Percentiles rank a stretch among this genome's conserved stretches.
Conservation (phyloP, 2,329 filamentous ascomycete genomes). For the Trichophyton mentagrophytes region DNA sequence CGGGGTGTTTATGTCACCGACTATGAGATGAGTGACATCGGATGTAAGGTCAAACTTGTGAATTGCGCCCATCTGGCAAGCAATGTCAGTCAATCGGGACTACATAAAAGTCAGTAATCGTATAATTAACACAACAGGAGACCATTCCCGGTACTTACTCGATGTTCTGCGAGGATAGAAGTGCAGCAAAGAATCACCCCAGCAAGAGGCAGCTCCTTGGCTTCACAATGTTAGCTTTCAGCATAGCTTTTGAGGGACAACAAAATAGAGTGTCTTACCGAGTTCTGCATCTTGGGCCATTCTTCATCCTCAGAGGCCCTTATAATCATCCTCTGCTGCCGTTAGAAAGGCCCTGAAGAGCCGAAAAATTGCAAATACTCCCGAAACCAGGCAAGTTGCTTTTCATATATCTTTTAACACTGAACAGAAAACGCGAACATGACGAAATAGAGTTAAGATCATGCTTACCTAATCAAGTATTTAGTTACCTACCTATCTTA, state of each 20-base stretch:
- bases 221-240: constrained; percentile 18
- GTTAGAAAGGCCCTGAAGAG: neutral
- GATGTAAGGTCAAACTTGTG: constrained; percentile 90
- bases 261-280: constrained; percentile 16
- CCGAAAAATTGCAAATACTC: neutral
- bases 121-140: neutral
- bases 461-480: neutral
- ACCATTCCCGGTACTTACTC: constrained; percentile 42
- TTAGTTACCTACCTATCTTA: neutral
- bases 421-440: neutral
- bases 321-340: neutral
- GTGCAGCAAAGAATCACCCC: constrained; percentile 79
- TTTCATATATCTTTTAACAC: neutral
- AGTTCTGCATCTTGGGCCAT: constrained; percentile 27
- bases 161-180: constrained; percentile 63
- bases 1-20: constrained; percentile 74
- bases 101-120: constrained; percentile 12
- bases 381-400: too few species aligned
- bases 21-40: constrained; percentile 86
- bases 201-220: constrained; percentile 51
- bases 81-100: constrained; percentile 35
- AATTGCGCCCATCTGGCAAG: constrained; percentile 68
- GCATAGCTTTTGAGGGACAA: constrained; percentile 14
- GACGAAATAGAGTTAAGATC: neutral
- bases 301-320: constrained; percentile 24